Base-by-base conservation (phyloP, 768 basidiomycete genomes). In the Mycena venus region DNA sequence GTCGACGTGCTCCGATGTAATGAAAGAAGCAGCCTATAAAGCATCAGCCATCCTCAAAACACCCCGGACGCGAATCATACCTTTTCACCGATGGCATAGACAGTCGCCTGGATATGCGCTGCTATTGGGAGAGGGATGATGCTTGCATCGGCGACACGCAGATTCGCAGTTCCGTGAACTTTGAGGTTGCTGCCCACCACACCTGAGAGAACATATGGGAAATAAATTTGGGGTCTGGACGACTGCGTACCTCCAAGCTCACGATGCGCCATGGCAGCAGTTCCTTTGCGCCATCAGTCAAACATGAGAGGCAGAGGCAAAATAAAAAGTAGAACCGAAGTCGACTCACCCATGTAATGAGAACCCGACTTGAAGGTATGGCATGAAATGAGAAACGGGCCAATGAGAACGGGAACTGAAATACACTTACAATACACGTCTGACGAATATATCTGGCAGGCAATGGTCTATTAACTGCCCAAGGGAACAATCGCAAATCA, bases 71-170 rank as follows among this genome's bases (percentile, higher is more conserved):
- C n/a, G n/a, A n/a, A n/a, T n/a, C n/a, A n/a, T n/a, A 76, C 74
- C 65, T 78, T 78, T 61, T 78, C 78, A 1, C 36, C 78, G 21
- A 78, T 66, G 4, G 76, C 76, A 68, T 78, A 78, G 5, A 77
- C 74, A 1, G 75, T 75, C 25, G 66, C 69, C 42, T 78, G 76
- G 23, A 68, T 25, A 55, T 78, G 78, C 0, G 78, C 73, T 2
- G 58, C 78, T 2, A 75, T 1, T 2, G 53, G 61, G 3, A 77
- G 31, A 2, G 78, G 77, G 19, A 79, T 71, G 58, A 79, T 71
- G 29, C 75, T 76, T 4, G 77, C 78, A 59, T 79, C 79, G 7
- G 65, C 73, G 2, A 79, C 66, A 19, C 78, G 51, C n/a, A 79
- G 38, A 40, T 77, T 77, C 1, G 62, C 49, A 3, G 74, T 73